These are phyloP conservation scores for Irpex rosettiformis DNA, from an alignment of 1,284 basidiomycete genomes.

Conservation along the genomic window DNA sequence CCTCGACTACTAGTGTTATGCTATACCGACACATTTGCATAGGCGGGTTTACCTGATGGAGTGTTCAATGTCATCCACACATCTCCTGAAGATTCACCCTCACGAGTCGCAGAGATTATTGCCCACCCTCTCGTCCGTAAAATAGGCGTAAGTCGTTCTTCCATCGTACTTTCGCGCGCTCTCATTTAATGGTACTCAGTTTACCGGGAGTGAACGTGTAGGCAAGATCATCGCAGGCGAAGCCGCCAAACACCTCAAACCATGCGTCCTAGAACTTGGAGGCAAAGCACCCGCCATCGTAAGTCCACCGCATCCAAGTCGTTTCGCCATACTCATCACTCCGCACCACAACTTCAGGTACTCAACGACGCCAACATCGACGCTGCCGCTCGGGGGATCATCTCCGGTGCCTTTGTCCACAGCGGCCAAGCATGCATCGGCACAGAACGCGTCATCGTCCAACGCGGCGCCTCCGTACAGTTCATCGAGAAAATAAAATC, in stretches of 20 bases:
- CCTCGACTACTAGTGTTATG: no score
- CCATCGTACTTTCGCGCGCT: background rate
- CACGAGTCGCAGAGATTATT: constrained; percentile 22
- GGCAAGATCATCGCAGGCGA: constrained; percentile 70
- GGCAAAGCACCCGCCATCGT: constrained; percentile 76
- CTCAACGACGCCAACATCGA: constrained; percentile 58
- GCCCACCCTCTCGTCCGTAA: constrained; percentile 25
- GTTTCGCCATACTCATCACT: background rate
- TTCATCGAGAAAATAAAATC: constrained; percentile 36
- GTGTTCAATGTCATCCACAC: constrained; percentile 24
- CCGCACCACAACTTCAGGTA: constrained; percentile 32
- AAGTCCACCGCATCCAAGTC: constrained; percentile 16
- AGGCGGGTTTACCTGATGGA: constrained; percentile 27
- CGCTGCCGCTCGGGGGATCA: constrained; percentile 50
- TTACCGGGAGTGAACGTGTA: constrained; percentile 69
- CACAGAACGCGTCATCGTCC: constrained; percentile 62
- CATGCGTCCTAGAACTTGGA: constrained; percentile 70
- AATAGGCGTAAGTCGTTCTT: constrained; percentile 21
- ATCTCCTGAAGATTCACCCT: constrained; percentile 20
- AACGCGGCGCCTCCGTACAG: constrained; percentile 34
- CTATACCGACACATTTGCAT: no score
- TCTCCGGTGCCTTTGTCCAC: constrained; percentile 54
- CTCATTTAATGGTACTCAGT: constrained; percentile 34
- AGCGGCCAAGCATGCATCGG: constrained; percentile 72
- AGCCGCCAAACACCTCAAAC: constrained; percentile 71